Evolutionary conservation across 495 filamentous ascomycete species (phyloP).

Genomic region (Aspergillus ostianus): DNA sequence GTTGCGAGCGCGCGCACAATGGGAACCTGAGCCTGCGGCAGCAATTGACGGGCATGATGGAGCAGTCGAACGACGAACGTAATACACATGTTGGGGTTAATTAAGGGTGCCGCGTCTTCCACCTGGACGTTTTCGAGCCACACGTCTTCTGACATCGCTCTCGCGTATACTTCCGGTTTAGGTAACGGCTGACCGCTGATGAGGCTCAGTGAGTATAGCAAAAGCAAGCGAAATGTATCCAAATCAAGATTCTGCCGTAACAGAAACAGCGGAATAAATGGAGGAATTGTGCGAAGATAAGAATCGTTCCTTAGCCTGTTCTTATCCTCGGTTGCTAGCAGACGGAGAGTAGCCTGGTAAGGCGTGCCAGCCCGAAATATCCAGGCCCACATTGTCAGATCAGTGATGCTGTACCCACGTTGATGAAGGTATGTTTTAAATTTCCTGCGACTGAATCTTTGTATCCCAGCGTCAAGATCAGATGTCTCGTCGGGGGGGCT

Average conservation of each 20-base stretch:
- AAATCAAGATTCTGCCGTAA: constrained; percentile 46
- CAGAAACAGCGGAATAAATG: constrained; percentile 51
- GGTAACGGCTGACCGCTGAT: constrained; percentile 35
- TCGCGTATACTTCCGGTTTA: background rate
- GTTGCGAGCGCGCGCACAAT: constrained; percentile 42
- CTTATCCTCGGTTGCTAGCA: constrained; percentile 38
- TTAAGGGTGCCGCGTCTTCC: constrained; percentile 12
- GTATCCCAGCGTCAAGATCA: constrained; percentile 16
- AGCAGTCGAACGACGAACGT: constrained; percentile 52
- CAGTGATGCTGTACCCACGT: constrained; percentile 41
- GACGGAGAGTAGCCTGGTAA: constrained; percentile 38
- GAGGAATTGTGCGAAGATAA: constrained; percentile 29
- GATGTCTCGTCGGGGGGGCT: background rate
- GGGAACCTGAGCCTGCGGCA: constrained; percentile 52
- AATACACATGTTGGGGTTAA: constrained; percentile 31
- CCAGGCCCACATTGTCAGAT: constrained; percentile 60
- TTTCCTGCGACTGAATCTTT: constrained; percentile 28
- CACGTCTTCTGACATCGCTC: constrained; percentile 6
- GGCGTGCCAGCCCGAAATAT: constrained; percentile 46
- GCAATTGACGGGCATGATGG: constrained; percentile 55
- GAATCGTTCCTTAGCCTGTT: constrained; percentile 8
- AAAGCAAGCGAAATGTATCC: constrained; percentile 41
- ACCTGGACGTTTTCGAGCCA: constrained; percentile 15
- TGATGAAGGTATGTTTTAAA: constrained; percentile 31
- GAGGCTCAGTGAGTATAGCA: constrained; percentile 41